These are phyloP conservation scores for Sclerotinia spermophila DNA, from an alignment of 2,329 filamentous ascomycete species.

Conservation along the genomic window DNA sequence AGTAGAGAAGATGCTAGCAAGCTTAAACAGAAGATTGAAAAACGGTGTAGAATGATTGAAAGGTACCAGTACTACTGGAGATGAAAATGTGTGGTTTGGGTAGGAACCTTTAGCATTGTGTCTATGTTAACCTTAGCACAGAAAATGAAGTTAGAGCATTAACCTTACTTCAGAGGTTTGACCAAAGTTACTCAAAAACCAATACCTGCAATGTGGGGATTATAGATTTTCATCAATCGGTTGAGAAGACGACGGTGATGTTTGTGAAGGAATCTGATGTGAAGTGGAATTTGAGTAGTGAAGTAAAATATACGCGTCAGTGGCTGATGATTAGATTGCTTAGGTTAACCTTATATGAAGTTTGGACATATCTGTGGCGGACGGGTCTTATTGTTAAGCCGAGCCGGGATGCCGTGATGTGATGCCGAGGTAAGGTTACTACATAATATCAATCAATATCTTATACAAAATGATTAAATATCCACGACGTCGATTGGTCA, in stretches of 20 bases:
- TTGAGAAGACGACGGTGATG: not conserved
- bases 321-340: not conserved
- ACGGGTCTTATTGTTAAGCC: too few species aligned
- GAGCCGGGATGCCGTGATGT: too few species aligned
- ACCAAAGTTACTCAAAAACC: not conserved
- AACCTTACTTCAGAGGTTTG: not conserved
- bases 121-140: not conserved
- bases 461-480: not conserved
- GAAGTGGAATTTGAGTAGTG: not conserved
- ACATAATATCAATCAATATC: too few species aligned
- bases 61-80: not conserved
- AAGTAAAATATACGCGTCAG: too few species aligned
- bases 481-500: too few species aligned
- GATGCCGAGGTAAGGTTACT: too few species aligned
- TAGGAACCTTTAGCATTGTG: not conserved
- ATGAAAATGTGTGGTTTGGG: not conserved
- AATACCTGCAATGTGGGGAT: not conserved
- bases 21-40: not conserved
- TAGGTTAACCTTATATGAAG: too few species aligned
- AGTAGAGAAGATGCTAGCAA: not conserved
- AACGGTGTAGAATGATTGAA: not conserved
- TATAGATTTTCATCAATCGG: not conserved
- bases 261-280: not conserved
- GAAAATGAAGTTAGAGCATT: not conserved
- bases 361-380: too few species aligned